These are phyloP conservation scores for Trichophyton equinum DNA, from an alignment of 2,329 filamentous ascomycete species.

Conservation along the genomic window DNA sequence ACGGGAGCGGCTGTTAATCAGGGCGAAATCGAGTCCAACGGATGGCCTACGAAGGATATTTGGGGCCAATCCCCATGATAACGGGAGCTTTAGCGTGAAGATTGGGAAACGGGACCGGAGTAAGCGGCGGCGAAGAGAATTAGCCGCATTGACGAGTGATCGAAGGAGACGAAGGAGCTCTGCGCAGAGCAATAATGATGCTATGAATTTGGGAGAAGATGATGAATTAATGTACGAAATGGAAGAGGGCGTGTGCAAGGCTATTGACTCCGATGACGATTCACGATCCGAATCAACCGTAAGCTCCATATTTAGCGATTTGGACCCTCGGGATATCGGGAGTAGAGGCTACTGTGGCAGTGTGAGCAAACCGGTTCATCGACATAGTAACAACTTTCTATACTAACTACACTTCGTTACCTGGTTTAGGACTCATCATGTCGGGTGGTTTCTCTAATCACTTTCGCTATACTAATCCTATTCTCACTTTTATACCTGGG, in stretches of 20 bases:
- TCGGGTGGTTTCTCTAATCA: constrained; percentile 28
- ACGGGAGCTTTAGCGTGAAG: constrained; percentile 35
- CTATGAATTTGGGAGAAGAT: constrained; percentile 46
- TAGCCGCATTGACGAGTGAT: constrained; percentile 13
- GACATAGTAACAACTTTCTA: too few species aligned
- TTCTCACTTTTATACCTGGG: constrained; percentile 45
- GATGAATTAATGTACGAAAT: constrained; percentile 77
- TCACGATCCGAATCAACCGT: constrained; percentile 43
- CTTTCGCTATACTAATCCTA: constrained; percentile 37
- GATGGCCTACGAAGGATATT: constrained; percentile 30
- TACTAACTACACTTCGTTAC: constrained; percentile 4
- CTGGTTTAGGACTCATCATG: constrained; percentile 12
- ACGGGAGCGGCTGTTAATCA: constrained; percentile 35
- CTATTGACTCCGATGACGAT: constrained; percentile 36
- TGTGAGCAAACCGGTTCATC: neutral
- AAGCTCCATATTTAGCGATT: constrained; percentile 40
- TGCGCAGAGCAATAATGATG: constrained; percentile 33
- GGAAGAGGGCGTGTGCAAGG: constrained; percentile 62
- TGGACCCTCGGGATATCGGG: constrained; percentile 34
- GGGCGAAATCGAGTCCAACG: constrained; percentile 20
- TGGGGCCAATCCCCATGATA: constrained; percentile 24
- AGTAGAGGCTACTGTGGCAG: constrained; percentile 19
- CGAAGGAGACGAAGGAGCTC: constrained; percentile 23
- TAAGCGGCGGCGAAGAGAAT: constrained; percentile 35
- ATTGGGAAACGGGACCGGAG: constrained; percentile 42